These are phyloP conservation scores for Piper longum DNA, from an alignment of 164 flowering plant genomes.

Conservation along the genomic window DNA sequence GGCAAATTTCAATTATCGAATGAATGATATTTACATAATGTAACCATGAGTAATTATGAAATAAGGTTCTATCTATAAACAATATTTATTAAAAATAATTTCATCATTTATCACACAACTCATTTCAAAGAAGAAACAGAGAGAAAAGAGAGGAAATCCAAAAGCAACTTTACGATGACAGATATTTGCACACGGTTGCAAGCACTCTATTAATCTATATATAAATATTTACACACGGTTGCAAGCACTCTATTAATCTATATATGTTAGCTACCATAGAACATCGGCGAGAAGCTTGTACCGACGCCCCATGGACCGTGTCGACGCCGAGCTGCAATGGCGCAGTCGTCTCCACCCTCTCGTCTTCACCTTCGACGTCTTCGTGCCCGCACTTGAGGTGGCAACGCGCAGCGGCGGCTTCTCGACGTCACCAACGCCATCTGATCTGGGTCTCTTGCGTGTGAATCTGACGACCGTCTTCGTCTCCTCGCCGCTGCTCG, in stretches of 20 bases:
- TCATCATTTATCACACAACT: too few relatives aligned
- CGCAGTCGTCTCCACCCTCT: conserved; percentile 1
- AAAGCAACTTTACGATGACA: neutral
- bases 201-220: too few relatives aligned
- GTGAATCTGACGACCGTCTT: neutral
- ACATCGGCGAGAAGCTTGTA: conserved; percentile 13
- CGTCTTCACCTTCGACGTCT: neutral
- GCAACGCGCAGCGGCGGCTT: neutral
- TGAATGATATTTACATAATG: too few relatives aligned
- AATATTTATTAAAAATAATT: too few relatives aligned
- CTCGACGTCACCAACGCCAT: neutral
- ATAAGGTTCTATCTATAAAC: too few relatives aligned
- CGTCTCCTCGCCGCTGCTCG: neutral
- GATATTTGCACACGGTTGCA: neutral
- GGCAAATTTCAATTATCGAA: too few relatives aligned
- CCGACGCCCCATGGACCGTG: conserved; percentile 8
- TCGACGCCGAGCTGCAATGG: conserved; percentile 7
- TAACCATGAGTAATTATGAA: too few relatives aligned
- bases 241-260: neutral
- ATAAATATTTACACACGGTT: too few relatives aligned
- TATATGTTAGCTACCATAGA: neutral
- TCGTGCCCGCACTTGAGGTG: neutral
- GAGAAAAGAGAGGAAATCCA: too few relatives aligned
- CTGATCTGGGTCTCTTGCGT: neutral
- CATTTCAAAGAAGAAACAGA: too few relatives aligned